Evolutionary conservation across 2,329 filamentous ascomycete species (phyloP).

Genomic region (Cladophialophora bantiana): DNA sequence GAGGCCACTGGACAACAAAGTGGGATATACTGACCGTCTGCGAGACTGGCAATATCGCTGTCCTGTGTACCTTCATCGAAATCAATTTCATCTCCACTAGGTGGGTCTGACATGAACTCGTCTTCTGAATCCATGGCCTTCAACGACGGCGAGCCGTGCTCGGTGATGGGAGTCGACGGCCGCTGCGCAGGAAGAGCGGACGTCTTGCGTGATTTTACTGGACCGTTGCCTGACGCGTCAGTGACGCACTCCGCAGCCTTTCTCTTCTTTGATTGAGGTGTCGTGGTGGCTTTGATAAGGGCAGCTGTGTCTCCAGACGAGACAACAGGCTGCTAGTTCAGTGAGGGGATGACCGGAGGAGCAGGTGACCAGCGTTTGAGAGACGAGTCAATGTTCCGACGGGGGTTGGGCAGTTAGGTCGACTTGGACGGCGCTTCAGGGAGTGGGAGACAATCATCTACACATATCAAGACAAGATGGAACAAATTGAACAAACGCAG

Average conservation of each 20-base stretch:
- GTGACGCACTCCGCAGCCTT: conserved; percentile 58
- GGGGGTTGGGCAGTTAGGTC: background rate
- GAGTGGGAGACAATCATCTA: background rate
- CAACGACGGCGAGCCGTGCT: conserved; percentile 51
- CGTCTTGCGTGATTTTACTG: conserved; percentile 46
- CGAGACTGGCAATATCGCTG: conserved; percentile 66
- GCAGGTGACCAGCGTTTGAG: conserved; percentile 5
- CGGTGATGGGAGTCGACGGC: conserved; percentile 59
- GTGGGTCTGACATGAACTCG: conserved; percentile 85
- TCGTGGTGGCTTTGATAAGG: conserved; percentile 54
- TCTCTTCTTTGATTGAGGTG: conserved; percentile 60
- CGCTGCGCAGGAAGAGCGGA: conserved; percentile 37
- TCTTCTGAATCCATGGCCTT: conserved; percentile 90
- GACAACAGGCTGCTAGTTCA: conserved; percentile 37
- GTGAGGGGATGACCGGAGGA: conserved; percentile 23
- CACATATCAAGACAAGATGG: conserved; percentile 1
- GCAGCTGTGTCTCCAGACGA: conserved; percentile 39
- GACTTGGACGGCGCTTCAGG: background rate
- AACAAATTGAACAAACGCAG: background rate
- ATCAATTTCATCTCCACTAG: conserved; percentile 75
- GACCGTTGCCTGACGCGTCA: conserved; percentile 40
- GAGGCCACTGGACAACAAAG: background rate
- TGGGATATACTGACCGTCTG: conserved; percentile 33
- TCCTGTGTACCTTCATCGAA: conserved; percentile 71
- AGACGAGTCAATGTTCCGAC: conserved; percentile 6